Percentiles rank a stretch among this genome's conserved stretches.
Evolutionary conservation across 768 basidiomycete genomes (phyloP).

Genomic region (Serendipita vermifera): DNA sequence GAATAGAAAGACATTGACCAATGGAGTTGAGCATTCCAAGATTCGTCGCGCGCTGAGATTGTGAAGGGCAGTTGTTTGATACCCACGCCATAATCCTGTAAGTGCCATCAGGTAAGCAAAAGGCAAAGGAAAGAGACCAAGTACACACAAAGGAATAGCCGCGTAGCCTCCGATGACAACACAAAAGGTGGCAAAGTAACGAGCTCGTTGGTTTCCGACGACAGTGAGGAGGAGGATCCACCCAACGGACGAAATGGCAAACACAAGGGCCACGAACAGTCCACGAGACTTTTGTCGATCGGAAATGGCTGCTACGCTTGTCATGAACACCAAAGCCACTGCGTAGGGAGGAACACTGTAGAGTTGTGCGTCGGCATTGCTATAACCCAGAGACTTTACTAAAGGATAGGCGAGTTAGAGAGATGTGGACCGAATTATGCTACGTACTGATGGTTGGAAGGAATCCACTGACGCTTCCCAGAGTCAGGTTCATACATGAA

Average conservation of each 20-base stretch:
- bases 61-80: constrained; percentile 21
- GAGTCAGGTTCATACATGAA: constrained; percentile 24
- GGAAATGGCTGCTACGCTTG: constrained; percentile 18
- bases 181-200: constrained; percentile 28
- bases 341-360: constrained; percentile 28
- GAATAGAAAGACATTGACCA: constrained; percentile 25
- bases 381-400: constrained; percentile 14
- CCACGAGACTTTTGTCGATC: constrained; percentile 31
- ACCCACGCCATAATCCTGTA: constrained; percentile 22
- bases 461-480: constrained; percentile 21
- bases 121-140: constrained; percentile 16
- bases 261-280: no score
- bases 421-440: constrained; percentile 15
- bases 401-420: not conserved
- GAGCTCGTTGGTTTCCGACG: constrained; percentile 19
- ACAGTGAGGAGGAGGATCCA: constrained; percentile 31
- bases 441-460: constrained; percentile 29
- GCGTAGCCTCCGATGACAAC: constrained; percentile 20
- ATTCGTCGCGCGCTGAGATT: constrained; percentile 25
- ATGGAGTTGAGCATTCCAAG: constrained; percentile 28
- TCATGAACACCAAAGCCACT: constrained; percentile 24
- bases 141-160: constrained; percentile 16
- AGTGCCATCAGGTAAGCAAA: constrained; percentile 13
- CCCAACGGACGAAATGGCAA: constrained; percentile 35
- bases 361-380: constrained; percentile 21